Percentiles rank a stretch among this genome's conserved stretches.
Evolutionary conservation across 768 basidiomycete genomes (phyloP).

Genomic region (Inosperma sp.): DNA sequence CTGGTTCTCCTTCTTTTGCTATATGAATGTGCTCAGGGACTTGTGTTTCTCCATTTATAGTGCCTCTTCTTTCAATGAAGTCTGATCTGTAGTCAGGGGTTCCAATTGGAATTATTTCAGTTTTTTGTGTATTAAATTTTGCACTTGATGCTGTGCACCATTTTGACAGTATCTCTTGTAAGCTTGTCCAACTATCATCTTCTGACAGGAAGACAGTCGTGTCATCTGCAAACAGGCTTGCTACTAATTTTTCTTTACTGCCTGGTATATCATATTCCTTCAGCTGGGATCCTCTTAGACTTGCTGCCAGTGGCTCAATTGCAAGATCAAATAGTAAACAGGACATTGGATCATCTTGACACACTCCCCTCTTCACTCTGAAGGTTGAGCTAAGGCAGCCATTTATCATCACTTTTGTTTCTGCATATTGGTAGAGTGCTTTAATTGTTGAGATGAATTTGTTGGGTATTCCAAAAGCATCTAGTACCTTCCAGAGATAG

Average conservation of each 20-base stretch:
- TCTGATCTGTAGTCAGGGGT: constrained; percentile 1
- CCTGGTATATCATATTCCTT: too few species aligned
- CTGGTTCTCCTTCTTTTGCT: constrained; percentile 26
- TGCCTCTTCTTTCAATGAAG: too few species aligned
- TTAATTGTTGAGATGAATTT: constrained; percentile 27
- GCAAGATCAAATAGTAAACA: constrained; percentile 21
- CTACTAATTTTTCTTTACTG: constrained; percentile 20
- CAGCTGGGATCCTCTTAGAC: too few species aligned
- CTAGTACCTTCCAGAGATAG: constrained; percentile 24
- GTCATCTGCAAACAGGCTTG: constrained; percentile 35
- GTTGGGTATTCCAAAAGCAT: constrained; percentile 20
- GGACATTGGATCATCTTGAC: constrained; percentile 23
- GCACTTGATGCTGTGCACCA: constrained; percentile 30
- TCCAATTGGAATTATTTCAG: constrained; percentile 23
- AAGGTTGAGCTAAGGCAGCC: constrained; percentile 20
- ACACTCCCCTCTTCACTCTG: constrained; percentile 16
- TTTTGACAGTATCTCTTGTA: constrained; percentile 19
- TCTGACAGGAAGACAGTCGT: constrained; percentile 30
- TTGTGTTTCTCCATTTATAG: too few species aligned
- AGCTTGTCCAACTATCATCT: constrained; percentile 19
- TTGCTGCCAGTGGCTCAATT: constrained; percentile 21
- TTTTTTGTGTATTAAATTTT: constrained; percentile 39
- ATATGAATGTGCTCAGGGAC: too few species aligned
- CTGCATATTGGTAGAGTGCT: constrained; percentile 26
- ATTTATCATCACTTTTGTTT: constrained; percentile 30